Evolutionary conservation across 495 filamentous ascomycete genomes (phyloP).

Genomic region (Pyrenula aspistea): DNA sequence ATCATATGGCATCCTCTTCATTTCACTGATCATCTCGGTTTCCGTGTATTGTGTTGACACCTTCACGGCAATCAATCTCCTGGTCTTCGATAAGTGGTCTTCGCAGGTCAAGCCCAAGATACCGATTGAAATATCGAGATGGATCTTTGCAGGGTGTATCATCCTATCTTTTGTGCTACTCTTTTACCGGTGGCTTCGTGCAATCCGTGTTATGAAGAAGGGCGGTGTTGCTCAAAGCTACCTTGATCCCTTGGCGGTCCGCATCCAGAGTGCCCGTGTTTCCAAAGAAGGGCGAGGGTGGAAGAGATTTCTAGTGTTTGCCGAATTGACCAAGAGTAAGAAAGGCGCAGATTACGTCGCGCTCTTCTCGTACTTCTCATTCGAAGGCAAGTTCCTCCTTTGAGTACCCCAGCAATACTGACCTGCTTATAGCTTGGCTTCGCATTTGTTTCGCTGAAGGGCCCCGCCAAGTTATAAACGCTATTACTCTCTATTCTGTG

Average conservation of each 20-base stretch:
- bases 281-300: conserved; percentile 56
- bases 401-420: conserved; percentile 5
- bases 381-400: conserved; percentile 49
- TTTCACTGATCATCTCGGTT: conserved; percentile 66
- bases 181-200: conserved; percentile 62
- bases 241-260: conserved; percentile 72
- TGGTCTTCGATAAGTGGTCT: conserved; percentile 67
- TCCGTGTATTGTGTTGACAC: conserved; percentile 82
- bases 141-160: conserved; percentile 86
- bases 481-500: conserved; percentile 74
- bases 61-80: conserved; percentile 82
- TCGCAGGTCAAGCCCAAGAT: conserved; percentile 57
- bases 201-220: conserved; percentile 64
- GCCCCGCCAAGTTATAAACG: conserved; percentile 82
- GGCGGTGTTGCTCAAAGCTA: conserved; percentile 86
- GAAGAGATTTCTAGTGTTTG: conserved; percentile 83
- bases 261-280: conserved; percentile 64
- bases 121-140: conserved; percentile 59
- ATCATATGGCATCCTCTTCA: conserved; percentile 76
- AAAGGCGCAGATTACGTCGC: conserved; percentile 87
- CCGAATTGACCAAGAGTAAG: conserved; percentile 80
- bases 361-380: conserved; percentile 87
- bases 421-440: conserved; percentile 55
- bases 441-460: conserved; percentile 81
- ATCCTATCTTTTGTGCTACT: conserved; percentile 73